Base-by-base conservation (phyloP, 306 rosid genomes). In the Mimosa pudica region DNA sequence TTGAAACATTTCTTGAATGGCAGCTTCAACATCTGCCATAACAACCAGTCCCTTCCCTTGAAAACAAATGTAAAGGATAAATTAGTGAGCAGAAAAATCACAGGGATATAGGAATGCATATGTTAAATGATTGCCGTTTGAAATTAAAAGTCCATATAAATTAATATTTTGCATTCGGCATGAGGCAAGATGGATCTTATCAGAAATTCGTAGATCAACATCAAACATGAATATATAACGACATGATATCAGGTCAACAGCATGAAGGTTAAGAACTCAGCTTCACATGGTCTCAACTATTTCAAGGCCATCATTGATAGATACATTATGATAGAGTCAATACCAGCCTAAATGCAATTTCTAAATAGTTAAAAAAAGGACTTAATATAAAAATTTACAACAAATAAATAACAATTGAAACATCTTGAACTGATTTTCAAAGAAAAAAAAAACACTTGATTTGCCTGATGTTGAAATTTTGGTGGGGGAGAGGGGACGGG, bases 1-100 rank as follows among this genome's bases (percentile, higher is more conserved):
- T 87, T 92, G 92, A 84, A 92, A 92, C 98, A 92, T 95, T 84
- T 95, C 97, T 81, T 92, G 97, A 79, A 92, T 92, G 79, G 98
- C 98, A 83, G 90, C 89, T 81, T 92, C 97, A 54, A 95, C 90
- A 48, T 95, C 97, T 51, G 82, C 80, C 93, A 91, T 91, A 61
- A 90, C 84, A 66, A 95, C 94, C 82, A 84, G 90, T 49, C 81
- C 78, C 84, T 87, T 89, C 77, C 87, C 97, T 87, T 71, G 62
- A 87, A 81, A 76, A 45, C 51, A 73, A 41, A 74, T 16, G 70
- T 68, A 82, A 72, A 55, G 80, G 73, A 38, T 71, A 49, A 55
- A 66, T 74, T 77, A 84, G 79, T 72, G 54, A 49, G 64, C n/a
- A 67, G 64, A 77, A 75, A 42, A 67, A 57, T 72, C 38, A 54